A percentile compares a stretch with the other conserved stretches of the same genome.
Conservation (phyloP, 2,329 filamentous ascomycete genomes). For the Claviceps spartinae region DNA sequence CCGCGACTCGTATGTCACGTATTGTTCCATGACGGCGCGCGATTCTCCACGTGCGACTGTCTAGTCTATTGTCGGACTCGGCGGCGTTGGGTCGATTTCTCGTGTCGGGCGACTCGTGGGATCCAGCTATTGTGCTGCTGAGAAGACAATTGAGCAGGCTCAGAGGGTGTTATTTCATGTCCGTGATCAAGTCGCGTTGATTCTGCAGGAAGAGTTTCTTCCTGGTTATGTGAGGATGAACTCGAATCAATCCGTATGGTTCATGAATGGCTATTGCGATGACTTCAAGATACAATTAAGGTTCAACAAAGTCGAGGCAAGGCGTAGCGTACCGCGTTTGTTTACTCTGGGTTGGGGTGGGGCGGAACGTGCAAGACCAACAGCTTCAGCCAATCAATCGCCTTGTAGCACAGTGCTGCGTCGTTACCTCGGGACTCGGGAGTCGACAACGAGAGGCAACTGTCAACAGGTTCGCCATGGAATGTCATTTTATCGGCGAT, state of each 20-base stretch:
- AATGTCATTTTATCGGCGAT: too few relatives aligned
- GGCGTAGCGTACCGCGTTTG: slow-evolving; percentile 14
- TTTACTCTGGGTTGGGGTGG: slow-evolving; percentile 14
- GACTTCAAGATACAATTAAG: not conserved
- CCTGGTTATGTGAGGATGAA: not conserved
- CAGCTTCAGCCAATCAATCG: too few relatives aligned
- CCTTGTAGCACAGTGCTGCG: too few relatives aligned
- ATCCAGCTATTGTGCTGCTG: not conserved
- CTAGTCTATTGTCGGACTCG: not conserved
- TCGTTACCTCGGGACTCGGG: too few relatives aligned
- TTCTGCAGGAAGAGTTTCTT: not conserved
- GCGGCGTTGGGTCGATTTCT: not conserved
- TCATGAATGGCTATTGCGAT: not conserved
- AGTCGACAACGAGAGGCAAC: too few relatives aligned
- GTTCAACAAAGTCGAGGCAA: too few relatives aligned
- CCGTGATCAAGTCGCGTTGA: not conserved
- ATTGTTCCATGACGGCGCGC: slow-evolving; percentile 19
- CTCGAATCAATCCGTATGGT: not conserved
- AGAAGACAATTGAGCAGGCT: not conserved
- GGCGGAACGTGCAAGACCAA: too few relatives aligned
- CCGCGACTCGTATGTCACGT: slow-evolving; percentile 58
- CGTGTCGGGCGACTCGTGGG: not conserved
- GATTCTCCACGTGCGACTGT: not conserved
- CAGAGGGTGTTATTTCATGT: not conserved
- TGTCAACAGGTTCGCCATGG: too few relatives aligned